phyloP scores from a whole-genome alignment of 169 alveolate genomes.

The Plasmodium vinckei region DNA sequence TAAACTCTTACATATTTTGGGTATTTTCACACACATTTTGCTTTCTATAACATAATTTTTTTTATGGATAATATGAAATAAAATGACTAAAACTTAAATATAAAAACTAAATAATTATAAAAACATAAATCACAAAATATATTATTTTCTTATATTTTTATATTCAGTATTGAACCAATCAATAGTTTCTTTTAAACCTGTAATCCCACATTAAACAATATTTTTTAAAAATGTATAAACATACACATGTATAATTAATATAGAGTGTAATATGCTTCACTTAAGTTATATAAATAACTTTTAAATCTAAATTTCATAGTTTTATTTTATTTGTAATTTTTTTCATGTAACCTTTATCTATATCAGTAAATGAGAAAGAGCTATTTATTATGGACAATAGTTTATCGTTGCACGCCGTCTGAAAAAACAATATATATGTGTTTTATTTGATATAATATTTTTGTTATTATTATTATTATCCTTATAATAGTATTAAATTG shows the following conservation, averaged over 20 bases:
- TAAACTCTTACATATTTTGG: too few relatives aligned
- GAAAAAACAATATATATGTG: slow-evolving; percentile 11
- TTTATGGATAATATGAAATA: too few relatives aligned
- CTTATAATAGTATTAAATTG: slow-evolving; percentile 10
- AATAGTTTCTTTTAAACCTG: slow-evolving; percentile 72
- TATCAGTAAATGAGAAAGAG: slow-evolving; percentile 56
- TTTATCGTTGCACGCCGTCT: slow-evolving; percentile 62
- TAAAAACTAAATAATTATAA: too few relatives aligned
- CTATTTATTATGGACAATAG: slow-evolving; percentile 44
- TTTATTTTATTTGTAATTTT: slow-evolving; percentile 21
- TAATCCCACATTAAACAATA: slow-evolving; percentile 1
- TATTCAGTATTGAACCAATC: slow-evolving; percentile 56
- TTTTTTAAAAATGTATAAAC: slow-evolving; percentile 7
- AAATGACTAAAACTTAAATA: too few relatives aligned
- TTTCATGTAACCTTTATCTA: slow-evolving; percentile 25
- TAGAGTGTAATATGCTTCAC: slow-evolving; percentile 1
- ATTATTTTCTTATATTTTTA: slow-evolving; percentile 48
- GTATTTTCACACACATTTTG: too few relatives aligned
- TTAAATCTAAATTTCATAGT: not conserved
- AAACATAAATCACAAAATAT: not conserved
- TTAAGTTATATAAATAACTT: not conserved
- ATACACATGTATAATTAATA: not conserved
- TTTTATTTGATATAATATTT: not conserved
- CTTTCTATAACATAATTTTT: too few relatives aligned
- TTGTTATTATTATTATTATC: not conserved